phyloP scores from a whole-genome alignment of 257 asterid genomes.

The Phtheirospermum japonicum region DNA sequence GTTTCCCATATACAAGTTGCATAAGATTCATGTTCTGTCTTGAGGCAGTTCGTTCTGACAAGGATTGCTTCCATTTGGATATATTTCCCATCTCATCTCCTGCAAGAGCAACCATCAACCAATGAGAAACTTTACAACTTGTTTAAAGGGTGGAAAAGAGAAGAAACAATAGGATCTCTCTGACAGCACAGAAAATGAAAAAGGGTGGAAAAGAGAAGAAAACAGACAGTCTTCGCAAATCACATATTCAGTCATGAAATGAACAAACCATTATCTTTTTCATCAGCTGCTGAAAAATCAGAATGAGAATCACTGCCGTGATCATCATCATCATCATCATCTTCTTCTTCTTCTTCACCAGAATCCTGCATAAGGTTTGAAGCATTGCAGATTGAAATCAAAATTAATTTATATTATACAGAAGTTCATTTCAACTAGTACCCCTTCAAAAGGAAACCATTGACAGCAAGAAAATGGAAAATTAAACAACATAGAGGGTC shows the following conservation, averaged over 20 bases:
- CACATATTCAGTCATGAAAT: constrained; percentile 14
- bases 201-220: not conserved
- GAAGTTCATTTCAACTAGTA: constrained; percentile 8
- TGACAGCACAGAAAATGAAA: constrained; percentile 1
- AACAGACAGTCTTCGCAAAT: constrained; percentile 10
- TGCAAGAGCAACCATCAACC: constrained; percentile 32
- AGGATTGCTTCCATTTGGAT: constrained; percentile 81
- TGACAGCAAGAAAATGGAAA: constrained; percentile 13
- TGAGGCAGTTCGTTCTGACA: constrained; percentile 64
- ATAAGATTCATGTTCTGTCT: constrained; percentile 61
- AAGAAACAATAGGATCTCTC: constrained; percentile 1
- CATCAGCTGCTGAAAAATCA: constrained; percentile 47
- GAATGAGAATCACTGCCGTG: constrained; percentile 23
- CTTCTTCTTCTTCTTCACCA: constrained; percentile 41
- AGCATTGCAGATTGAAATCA: constrained; percentile 6
- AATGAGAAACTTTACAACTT: constrained; percentile 12
- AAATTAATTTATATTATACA: not conserved
- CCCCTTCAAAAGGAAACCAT: constrained; percentile 19
- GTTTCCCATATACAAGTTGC: constrained; percentile 85
- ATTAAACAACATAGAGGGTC: not conserved
- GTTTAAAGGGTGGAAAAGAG: too few relatives aligned
- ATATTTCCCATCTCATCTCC: constrained; percentile 66
- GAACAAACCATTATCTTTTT: constrained; percentile 37
- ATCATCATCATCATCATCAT: constrained; percentile 28
- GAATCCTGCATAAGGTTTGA: constrained; percentile 45